Conservation (phyloP, 331 rosid species). For the Telfairia occidentalis region DNA sequence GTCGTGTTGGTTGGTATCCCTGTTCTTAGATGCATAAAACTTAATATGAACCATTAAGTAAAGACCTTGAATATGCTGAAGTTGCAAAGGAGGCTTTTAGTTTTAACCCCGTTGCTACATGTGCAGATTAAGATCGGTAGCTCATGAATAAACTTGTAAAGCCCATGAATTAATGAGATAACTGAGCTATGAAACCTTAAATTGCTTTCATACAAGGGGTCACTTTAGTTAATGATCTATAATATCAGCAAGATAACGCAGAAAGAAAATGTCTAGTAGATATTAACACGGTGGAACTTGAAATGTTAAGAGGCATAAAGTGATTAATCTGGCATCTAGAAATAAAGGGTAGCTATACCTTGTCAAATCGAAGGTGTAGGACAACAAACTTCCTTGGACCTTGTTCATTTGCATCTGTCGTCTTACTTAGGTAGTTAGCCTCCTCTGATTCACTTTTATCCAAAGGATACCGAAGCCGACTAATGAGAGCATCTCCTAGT, state of each 20-base stretch:
- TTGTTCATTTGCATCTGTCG: slow-evolving; percentile 25
- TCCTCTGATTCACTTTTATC: slow-evolving; percentile 3
- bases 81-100: not conserved
- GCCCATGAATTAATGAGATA: not conserved
- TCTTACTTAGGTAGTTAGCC: slow-evolving; percentile 30
- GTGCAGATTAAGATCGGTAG: not conserved
- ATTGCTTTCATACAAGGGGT: not conserved
- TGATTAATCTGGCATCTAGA: not conserved
- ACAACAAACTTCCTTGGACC: slow-evolving; percentile 31
- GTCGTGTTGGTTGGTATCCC: not conserved
- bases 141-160: not conserved
- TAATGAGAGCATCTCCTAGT: slow-evolving; percentile 28
- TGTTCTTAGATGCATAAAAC: not conserved
- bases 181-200: not conserved
- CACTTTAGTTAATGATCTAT: not conserved
- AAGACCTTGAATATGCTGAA: not conserved
- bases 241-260: not conserved
- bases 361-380: slow-evolving; percentile 41
- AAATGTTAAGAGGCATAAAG: not conserved
- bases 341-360: slow-evolving; percentile 21
- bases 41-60: not conserved
- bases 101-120: not conserved
- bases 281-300: not conserved
- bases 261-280: not conserved
- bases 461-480: slow-evolving; percentile 25